Base-by-base conservation (phyloP, 2,329 filamentous ascomycete genomes). In the Thyridium curvatum region DNA sequence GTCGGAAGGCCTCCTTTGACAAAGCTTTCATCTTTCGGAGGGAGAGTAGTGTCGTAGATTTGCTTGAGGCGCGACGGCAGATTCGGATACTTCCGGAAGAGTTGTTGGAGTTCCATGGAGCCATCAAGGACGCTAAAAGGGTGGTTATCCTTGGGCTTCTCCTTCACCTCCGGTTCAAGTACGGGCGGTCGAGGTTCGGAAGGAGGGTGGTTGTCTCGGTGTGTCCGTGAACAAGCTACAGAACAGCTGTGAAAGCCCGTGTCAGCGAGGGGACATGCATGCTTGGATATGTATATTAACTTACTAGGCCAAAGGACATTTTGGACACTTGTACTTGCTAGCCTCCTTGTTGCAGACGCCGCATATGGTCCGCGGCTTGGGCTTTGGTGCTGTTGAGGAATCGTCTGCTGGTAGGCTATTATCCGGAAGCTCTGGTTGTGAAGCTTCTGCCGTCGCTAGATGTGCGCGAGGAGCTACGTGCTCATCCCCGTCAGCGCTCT, bases 251-350 rank as follows among this genome's bases (percentile, higher is more conserved):
- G 21, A 26, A 21, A 31, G 18, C 46, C 74, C 77, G 46, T 30
- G n/a, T 29, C 17, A 39, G 30, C 18, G 39, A 37, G 30, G 15
- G 32, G 38, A 9, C 5, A 49, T 40, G 31, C 70, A n/a, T 59
- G 39, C 62, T 58, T 4, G 69, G 69, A 47, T 74, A 68, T 30
- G 14, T 38, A 31, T 30, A 15, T 35, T 21, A 45, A 59, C 76
- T 52, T 62, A 82, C 79, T 79, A 82, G 44, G 71, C 70, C 16
- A 74, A 49, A 35, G 66, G 58, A 53, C 79, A 83, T 18, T 67
- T 66, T n/a, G 74, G 65, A 45, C 79, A 83, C 50, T 79, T 82
- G 58, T 83, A 83, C 54, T 78, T 82, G 21, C 65, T 66, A 15
- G 68, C 61, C 4, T 65, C 65, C 28, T 56, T 51, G 18, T 69